Percentiles rank a stretch among this genome's conserved stretches.
phyloP scores from a whole-genome alignment of 148 eudicot species.

The Gaultheria prostrata region DNA sequence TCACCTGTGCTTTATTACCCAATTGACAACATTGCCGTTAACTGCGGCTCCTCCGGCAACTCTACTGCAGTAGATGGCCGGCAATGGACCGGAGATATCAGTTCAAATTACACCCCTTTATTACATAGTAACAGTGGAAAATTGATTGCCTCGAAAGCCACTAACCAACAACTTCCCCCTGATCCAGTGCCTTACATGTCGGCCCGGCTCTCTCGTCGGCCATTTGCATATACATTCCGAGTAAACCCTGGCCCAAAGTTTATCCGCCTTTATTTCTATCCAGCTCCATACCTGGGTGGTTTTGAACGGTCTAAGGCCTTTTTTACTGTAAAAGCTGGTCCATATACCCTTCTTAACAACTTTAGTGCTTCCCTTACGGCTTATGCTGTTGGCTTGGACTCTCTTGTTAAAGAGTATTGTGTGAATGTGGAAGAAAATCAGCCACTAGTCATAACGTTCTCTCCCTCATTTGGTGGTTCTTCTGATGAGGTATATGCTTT shows the following conservation, averaged over 20 bases:
- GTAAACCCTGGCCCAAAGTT: slow-evolving; percentile 11
- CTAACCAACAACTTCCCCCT: not conserved
- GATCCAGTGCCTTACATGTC: slow-evolving; percentile 13
- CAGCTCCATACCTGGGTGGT: slow-evolving; percentile 10
- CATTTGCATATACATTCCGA: slow-evolving; percentile 10
- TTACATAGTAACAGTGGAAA: not conserved
- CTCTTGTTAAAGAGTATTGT: slow-evolving; percentile 10
- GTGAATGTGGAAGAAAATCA: slow-evolving; percentile 11
- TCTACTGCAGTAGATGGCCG: slow-evolving; percentile 19
- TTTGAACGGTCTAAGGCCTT: slow-evolving; percentile 18
- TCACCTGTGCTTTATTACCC: not conserved
- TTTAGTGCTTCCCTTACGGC: slow-evolving; percentile 25
- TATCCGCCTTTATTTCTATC: slow-evolving; percentile 20
- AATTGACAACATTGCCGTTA: slow-evolving; percentile 13
- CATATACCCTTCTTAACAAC: slow-evolving; percentile 21
- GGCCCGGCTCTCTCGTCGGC: slow-evolving; percentile 4
- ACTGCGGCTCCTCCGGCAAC: slow-evolving; percentile 23
- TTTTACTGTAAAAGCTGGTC: slow-evolving; percentile 22
- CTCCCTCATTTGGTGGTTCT: not conserved
- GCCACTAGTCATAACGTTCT: slow-evolving; percentile 1
- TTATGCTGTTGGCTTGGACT: not conserved
- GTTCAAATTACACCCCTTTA: not conserved
- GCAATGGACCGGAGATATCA: slow-evolving; percentile 22
- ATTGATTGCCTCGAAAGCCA: not conserved
- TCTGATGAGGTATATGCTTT: slow-evolving; percentile 18